Conservation (phyloP, 345 rosid genomes). For the thale cress (Arabidopsis thaliana) region TAIR10.1 NC_003074.8:9776501-9777000, state of each 20-base stretch:
- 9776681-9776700: not conserved
- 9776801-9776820: too few relatives aligned
- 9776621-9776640: not conserved
- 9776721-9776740: not conserved
- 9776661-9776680: not conserved
- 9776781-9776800: not conserved
- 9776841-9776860: not conserved
- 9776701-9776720: not conserved
- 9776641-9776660: not conserved
- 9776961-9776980: conserved; percentile 18
- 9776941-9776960: not conserved
- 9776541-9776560: too few relatives aligned
- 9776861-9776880: conserved; percentile 2
- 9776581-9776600: not conserved
- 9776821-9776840: not conserved
- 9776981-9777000: conserved; percentile 21
- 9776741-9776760: not conserved
- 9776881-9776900: conserved; percentile 30
- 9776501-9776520: not conserved
- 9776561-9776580: not conserved
- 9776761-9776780: not conserved
- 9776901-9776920: conserved; percentile 22
- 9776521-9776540: not conserved
- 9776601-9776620: not conserved
- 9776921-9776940: conserved; percentile 34